Evolutionary conservation across 495 filamentous ascomycete species (phyloP).

Genomic region (Cudoniella acicularis): DNA sequence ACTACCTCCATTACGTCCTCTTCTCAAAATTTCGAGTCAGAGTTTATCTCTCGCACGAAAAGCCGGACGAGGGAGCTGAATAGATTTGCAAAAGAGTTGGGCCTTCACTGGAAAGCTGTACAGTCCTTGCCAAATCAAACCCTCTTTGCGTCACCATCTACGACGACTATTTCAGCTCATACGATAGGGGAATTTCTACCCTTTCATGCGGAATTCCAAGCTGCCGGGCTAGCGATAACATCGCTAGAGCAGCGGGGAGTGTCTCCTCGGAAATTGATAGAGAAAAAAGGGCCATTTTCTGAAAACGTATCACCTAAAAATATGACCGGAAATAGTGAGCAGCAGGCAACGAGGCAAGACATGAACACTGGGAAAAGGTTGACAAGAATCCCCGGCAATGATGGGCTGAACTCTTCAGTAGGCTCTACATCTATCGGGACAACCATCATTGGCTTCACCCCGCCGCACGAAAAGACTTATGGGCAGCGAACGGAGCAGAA

Average conservation of each 20-base stretch:
- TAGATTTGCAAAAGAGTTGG: conserved; percentile 39
- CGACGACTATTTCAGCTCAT: conserved; percentile 33
- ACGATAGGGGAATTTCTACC: conserved; percentile 44
- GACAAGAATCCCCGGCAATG: background rate
- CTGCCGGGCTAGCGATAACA: conserved; percentile 46
- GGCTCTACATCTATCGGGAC: conserved; percentile 15
- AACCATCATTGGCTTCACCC: conserved; percentile 22
- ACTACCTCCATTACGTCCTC: conserved; percentile 6
- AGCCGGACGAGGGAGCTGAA: conserved; percentile 34
- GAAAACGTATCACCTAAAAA: background rate
- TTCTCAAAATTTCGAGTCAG: conserved; percentile 6
- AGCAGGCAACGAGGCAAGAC: too few relatives aligned
- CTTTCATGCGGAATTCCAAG: conserved; percentile 40
- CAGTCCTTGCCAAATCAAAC: conserved; percentile 20
- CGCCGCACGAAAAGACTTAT: conserved; percentile 18
- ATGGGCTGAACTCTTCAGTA: background rate
- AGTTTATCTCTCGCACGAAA: conserved; percentile 29
- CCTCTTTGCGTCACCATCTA: conserved; percentile 21
- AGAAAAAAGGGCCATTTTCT: too few relatives aligned
- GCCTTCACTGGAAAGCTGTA: conserved; percentile 34
- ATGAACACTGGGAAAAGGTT: background rate
- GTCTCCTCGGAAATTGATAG: too few relatives aligned
- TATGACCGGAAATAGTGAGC: background rate
- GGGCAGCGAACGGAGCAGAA: background rate
- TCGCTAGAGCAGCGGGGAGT: conserved; percentile 37